phyloP scores from a whole-genome alignment of 1,139 yeast genomes.

The Meyerozyma athensensis region DNA sequence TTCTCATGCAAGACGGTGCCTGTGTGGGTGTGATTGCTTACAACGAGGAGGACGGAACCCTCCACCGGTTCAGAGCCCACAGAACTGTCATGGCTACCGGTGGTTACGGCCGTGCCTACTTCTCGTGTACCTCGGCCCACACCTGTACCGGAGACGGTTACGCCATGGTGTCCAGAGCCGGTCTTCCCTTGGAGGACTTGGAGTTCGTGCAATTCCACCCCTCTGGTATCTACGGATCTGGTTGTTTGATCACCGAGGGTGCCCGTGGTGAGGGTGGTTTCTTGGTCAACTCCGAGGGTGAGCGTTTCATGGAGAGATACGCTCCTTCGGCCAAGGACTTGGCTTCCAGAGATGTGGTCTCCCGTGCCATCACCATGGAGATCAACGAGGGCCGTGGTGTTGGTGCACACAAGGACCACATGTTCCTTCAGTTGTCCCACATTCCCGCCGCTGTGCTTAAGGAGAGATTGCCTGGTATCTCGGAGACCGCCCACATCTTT shows the following conservation, averaged over 20 bases:
- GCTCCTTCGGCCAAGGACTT: conserved; percentile 98
- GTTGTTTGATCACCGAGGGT: conserved; percentile 98
- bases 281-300: conserved; percentile 94
- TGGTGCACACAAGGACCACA: conserved; percentile 93
- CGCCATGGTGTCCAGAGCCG: conserved; percentile 98
- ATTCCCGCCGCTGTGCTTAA: conserved; percentile 87
- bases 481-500: conserved; percentile 96
- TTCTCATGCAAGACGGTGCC: conserved; percentile 92
- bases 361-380: conserved; percentile 97
- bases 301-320: conserved; percentile 98
- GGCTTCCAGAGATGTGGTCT: conserved; percentile 97
- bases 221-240: conserved; percentile 98
- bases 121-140: conserved; percentile 98
- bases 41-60: conserved; percentile 98
- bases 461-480: conserved; percentile 98
- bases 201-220: conserved; percentile 99
- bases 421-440: conserved; percentile 90
- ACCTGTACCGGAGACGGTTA: conserved; percentile 99
- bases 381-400: conserved; percentile 99
- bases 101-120: conserved; percentile 98
- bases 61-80: conserved; percentile 96
- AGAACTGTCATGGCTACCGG: conserved; percentile 97
- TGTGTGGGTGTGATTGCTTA: conserved; percentile 97
- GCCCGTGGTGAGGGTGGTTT: conserved; percentile 99
- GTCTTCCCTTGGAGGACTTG: conserved; percentile 94